Evolutionary conservation across 306 rosid genomes (phyloP), one percentile per base, ranked within the genome.

Genomic region (Phaseolus lunatus): DNA sequence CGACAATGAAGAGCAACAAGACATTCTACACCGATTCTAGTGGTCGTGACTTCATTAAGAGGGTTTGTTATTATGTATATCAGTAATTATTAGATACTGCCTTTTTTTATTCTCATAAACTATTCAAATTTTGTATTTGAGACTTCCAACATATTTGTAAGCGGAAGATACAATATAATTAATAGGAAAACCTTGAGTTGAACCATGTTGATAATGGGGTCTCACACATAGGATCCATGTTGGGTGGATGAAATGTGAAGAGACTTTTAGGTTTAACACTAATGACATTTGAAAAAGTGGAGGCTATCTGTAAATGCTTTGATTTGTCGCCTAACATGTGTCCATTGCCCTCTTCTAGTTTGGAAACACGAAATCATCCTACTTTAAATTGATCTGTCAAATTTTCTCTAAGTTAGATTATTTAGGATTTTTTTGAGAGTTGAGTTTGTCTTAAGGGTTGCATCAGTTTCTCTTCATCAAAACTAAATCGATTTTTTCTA

Each of bases 11-110:
- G 79, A 90, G 85, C 80, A 88, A 89, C 80, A 89, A 83, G 82
- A 87, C 93, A 48, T 95, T 95, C 87, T 92, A 84, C 78, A 89
- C 97, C 29, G 98, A 95, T 85, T 95, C 98, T 67, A 95, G 89
- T 56, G 98, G 98, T 24, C 96, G 97, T 31, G 98, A 95, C 73
- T 95, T 92, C 79, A 89, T 95, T 78, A 84, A 89, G 87, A 88
- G 98, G 89, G 98, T 95, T 85, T 73, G 85, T 66, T 48, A 11
- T 43, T 29, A 5, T 54, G 37, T 67, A n/a, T 19, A 52, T 56
- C 12, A 16, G 4, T 43, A 16, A 43, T 43, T 43, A 43, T 43
- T 43, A n/a, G 26, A 52, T 64, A 48, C 59, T 49, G 20, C 41
- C 53, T 62, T 79, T 62, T 79, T 18, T 19, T 63, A 19, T 31